Conservation (phyloP, 345 rosid species). For the Eucalyptus guilfoylei region DNA sequence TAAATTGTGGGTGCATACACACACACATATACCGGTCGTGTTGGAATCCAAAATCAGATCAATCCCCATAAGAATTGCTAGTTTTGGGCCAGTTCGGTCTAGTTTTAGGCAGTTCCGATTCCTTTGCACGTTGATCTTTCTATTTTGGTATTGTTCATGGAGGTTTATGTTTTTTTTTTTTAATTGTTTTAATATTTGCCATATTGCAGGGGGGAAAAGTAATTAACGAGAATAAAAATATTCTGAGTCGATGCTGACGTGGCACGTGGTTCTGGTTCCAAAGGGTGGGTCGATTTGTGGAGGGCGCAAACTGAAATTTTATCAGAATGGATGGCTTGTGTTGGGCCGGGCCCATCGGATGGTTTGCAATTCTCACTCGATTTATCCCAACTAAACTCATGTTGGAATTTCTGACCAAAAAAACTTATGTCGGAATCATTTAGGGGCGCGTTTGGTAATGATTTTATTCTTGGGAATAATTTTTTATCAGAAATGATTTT, state of each 20-base stretch:
- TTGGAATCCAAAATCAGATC: fast-evolving
- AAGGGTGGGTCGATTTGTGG: not conserved
- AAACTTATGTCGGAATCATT: too few relatives aligned
- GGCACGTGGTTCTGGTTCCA: not conserved
- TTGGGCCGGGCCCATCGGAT: not conserved
- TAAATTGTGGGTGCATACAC: too few relatives aligned
- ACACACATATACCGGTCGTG: fast-evolving
- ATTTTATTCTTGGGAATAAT: fast-evolving
- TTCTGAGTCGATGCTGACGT: not conserved
- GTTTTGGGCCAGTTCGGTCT: not conserved
- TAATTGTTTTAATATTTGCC: not conserved
- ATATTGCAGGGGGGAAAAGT: not conserved
- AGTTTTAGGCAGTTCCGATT: too few relatives aligned
- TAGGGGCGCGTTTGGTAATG: fast-evolving
- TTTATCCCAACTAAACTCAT: not conserved
- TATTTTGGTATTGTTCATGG: not conserved
- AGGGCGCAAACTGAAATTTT: not conserved
- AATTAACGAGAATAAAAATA: not conserved
- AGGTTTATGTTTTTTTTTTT: not conserved
- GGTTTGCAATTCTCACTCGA: not conserved
- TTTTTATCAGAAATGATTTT: too few relatives aligned
- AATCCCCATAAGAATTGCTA: too few relatives aligned
- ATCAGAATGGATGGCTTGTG: not conserved
- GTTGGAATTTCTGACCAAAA: too few relatives aligned
- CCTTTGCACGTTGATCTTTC: not conserved